phyloP scores from a whole-genome alignment of 179 eudicot species.

The Spergularia azorica region DNA sequence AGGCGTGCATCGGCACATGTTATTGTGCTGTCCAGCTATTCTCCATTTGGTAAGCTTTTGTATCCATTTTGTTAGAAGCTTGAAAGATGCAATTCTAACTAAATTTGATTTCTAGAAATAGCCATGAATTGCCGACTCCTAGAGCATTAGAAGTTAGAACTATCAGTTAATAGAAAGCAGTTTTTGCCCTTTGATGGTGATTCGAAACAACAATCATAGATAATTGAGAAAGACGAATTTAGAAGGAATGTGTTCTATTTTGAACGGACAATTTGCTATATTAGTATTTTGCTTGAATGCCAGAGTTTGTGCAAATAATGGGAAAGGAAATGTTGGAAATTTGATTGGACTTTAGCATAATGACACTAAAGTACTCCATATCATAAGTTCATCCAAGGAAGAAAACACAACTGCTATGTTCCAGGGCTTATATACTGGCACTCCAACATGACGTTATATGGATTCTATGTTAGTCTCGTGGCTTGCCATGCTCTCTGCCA shows the following conservation, averaged over 20 bases:
- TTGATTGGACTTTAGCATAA: too few relatives aligned
- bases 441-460: too few relatives aligned
- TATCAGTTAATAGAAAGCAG: background rate
- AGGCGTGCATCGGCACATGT: slow-evolving; percentile 94
- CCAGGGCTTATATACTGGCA: too few relatives aligned
- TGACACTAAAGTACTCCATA: too few relatives aligned
- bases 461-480: background rate
- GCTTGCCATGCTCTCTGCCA: background rate
- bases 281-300: background rate
- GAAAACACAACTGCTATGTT: too few relatives aligned
- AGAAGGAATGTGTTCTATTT: background rate
- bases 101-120: background rate
- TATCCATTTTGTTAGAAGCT: background rate
- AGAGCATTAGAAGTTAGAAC: background rate
- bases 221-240: background rate
- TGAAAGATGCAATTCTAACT: background rate
- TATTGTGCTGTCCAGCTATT: slow-evolving; percentile 90
- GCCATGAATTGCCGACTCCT: background rate
- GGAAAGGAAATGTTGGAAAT: too few relatives aligned
- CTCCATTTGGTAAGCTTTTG: slow-evolving; percentile 77
- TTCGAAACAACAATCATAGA: background rate
- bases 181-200: background rate
- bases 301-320: background rate
- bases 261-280: background rate
- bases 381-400: too few relatives aligned